Evolutionary conservation across 257 asterid species (phyloP), one percentile per base, ranked within the genome.

Genomic region (Craterostigma plantagineum): DNA sequence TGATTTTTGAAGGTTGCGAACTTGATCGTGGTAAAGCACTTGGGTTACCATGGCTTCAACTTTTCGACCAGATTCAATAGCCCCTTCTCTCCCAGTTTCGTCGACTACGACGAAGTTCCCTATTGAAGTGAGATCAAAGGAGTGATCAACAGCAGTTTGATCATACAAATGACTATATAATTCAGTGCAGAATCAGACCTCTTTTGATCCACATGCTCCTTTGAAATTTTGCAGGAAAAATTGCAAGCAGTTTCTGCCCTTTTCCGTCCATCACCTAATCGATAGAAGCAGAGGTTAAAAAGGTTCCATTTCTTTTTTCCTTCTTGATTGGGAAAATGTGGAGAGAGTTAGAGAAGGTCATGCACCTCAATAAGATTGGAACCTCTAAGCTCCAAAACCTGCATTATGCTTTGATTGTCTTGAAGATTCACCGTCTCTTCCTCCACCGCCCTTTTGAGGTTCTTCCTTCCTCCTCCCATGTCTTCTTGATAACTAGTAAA

Each of bases 171-270:
- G n/a, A n/a, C n/a, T n/a, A n/a, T n/a, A n/a, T n/a, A n/a, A n/a
- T 23, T 23, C 30, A 2, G 30, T 23, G 2, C 30, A 23, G 30
- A 23, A 57, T 40, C 49, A 38, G 42, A 76, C 93, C 97, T 65
- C 84, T 62, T 65, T 82, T 86, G 14, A 76, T 81, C 94, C 93
- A 86, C 94, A 81, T 73, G 74, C 85, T 75, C 60, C 73, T 86
- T 51, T 78, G 91, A 60, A 86, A 86, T 59, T 78, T 86, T 9
- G 97, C 93, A 34, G 94, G 97, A 61, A 86, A 81, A 33, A 77
- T 59, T 49, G 92, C 87, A 33, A 81, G 43, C 38, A 75, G 54
- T 49, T 66, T 76, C 49, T 73, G 57, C 11, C 91, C 84, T 52
- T 69, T 71, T 1, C 76, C 56, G 42, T 86, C 93, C 85, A 76